These are phyloP conservation scores for Hypocreales sp. DNA, from an alignment of 2,329 filamentous ascomycete species.

Conservation along the genomic window DNA sequence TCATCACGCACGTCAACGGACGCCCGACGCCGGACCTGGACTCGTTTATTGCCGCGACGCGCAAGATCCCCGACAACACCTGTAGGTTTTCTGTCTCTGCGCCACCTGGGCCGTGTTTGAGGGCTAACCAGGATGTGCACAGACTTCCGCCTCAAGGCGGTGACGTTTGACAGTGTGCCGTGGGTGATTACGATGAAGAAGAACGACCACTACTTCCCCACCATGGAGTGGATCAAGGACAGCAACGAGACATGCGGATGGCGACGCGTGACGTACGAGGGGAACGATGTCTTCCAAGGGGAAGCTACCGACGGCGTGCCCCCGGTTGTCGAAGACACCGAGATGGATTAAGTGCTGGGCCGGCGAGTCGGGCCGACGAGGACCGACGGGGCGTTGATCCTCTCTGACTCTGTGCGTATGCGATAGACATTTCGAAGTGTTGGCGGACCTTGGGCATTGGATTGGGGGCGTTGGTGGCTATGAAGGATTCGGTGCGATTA, in stretches of 20 bases:
- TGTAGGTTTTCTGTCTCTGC: slow-evolving; percentile 36
- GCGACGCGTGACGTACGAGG: slow-evolving; percentile 47
- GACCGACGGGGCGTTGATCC: no score
- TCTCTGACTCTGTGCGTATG: background rate
- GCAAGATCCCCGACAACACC: slow-evolving; percentile 86
- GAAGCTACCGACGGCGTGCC: slow-evolving; percentile 36
- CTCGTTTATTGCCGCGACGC: slow-evolving; percentile 64
- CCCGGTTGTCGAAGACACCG: slow-evolving; percentile 24
- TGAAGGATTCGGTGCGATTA: no score
- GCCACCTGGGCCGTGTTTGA: background rate
- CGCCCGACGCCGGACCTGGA: slow-evolving; percentile 69
- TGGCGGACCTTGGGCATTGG: slow-evolving; percentile 6
- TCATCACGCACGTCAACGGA: slow-evolving; percentile 92
- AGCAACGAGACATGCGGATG: slow-evolving; percentile 41
- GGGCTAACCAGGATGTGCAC: background rate
- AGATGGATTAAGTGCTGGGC: slow-evolving; percentile 19
- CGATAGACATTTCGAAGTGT: background rate
- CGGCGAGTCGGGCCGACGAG: no score
- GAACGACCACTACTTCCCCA: slow-evolving; percentile 89
- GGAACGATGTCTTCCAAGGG: slow-evolving; percentile 33
- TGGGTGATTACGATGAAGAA: slow-evolving; percentile 99
- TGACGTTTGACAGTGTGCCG: slow-evolving; percentile 95
- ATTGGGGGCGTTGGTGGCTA: slow-evolving; percentile 18
- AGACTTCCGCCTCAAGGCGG: slow-evolving; percentile 92
- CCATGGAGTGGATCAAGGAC: slow-evolving; percentile 55